Percentiles rank a stretch among this genome's conserved stretches.
Conservation (phyloP, 169 alveolate species). For the Plasmodium fragile region DNA sequence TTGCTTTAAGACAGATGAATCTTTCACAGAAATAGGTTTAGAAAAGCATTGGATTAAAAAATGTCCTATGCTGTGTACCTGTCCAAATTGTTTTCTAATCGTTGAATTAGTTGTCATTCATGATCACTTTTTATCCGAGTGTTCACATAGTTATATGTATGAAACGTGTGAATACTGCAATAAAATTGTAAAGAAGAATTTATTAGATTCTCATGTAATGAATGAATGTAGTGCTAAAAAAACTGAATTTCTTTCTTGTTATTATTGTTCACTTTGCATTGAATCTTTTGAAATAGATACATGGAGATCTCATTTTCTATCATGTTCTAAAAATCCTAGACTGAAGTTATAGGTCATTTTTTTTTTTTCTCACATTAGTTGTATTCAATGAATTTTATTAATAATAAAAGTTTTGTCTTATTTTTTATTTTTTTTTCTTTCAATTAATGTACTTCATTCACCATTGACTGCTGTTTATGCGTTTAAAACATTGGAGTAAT, state of each 20-base stretch:
- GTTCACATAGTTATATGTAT: slow-evolving; percentile 75
- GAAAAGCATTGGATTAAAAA: slow-evolving; percentile 76
- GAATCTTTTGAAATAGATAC: slow-evolving; percentile 70
- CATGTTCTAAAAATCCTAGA: slow-evolving; percentile 74
- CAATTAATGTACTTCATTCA: slow-evolving; percentile 18
- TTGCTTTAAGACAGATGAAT: slow-evolving; percentile 65
- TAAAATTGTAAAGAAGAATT: slow-evolving; percentile 45
- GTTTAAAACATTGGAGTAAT: slow-evolving; percentile 7
- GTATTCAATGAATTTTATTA: slow-evolving; percentile 2
- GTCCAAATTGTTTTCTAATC: slow-evolving; percentile 73
- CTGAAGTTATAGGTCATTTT: neutral
- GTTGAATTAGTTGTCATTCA: slow-evolving; percentile 76
- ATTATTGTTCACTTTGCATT: slow-evolving; percentile 72
- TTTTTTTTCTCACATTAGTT: slow-evolving; percentile 6
- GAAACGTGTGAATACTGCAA: slow-evolving; percentile 70
- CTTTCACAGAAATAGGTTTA: slow-evolving; percentile 74
- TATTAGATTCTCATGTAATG: slow-evolving; percentile 68
- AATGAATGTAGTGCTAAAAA: slow-evolving; percentile 65
- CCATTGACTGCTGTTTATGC: slow-evolving; percentile 1
- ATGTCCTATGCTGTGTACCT: slow-evolving; percentile 75
- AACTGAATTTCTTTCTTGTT: slow-evolving; percentile 68
- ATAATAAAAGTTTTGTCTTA: neutral
- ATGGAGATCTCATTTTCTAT: slow-evolving; percentile 73
- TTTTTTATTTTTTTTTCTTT: neutral
- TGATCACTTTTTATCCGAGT: slow-evolving; percentile 74